Conservation (phyloP, 495 filamentous ascomycete genomes). For the Daldinia childiae region DNA sequence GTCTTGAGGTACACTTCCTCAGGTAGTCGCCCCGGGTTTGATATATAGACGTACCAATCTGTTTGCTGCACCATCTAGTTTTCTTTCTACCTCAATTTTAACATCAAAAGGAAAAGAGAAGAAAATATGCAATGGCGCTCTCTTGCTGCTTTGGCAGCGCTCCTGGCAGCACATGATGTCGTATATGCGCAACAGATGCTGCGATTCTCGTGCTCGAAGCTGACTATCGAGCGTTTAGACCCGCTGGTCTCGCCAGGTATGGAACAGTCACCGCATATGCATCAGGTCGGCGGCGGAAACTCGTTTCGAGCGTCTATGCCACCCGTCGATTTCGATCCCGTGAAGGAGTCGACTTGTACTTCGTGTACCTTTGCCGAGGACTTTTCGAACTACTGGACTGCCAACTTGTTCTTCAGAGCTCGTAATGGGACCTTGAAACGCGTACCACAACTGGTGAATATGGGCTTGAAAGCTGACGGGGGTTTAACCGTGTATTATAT, state of each 20-base stretch:
- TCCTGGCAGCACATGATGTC: slow-evolving; percentile 49
- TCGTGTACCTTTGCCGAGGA: slow-evolving; percentile 49
- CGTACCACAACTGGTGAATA: slow-evolving; percentile 51
- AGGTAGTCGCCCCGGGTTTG: neutral
- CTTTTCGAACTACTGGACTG: slow-evolving; percentile 57
- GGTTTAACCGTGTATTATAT: slow-evolving; percentile 57
- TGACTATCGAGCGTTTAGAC: slow-evolving; percentile 42
- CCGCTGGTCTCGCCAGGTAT: slow-evolving; percentile 43
- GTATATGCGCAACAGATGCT: slow-evolving; percentile 59
- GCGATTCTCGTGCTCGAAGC: slow-evolving; percentile 42
- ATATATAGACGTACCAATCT: slow-evolving; percentile 10
- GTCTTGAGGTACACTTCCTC: neutral
- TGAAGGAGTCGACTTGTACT: slow-evolving; percentile 46
- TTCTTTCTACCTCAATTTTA: neutral
- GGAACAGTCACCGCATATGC: slow-evolving; percentile 49
- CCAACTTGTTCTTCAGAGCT: slow-evolving; percentile 53
- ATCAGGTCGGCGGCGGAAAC: slow-evolving; percentile 56
- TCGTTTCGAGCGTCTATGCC: slow-evolving; percentile 48
- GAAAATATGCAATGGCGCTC: slow-evolving; percentile 57
- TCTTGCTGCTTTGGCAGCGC: slow-evolving; percentile 52
- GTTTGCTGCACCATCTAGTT: neutral
- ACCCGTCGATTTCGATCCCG: slow-evolving; percentile 40
- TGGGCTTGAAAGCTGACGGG: slow-evolving; percentile 48
- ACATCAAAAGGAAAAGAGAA: neutral
- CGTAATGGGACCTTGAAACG: slow-evolving; percentile 54